phyloP scores from a whole-genome alignment of 306 rosid species.

The Castanospermum australe region DNA sequence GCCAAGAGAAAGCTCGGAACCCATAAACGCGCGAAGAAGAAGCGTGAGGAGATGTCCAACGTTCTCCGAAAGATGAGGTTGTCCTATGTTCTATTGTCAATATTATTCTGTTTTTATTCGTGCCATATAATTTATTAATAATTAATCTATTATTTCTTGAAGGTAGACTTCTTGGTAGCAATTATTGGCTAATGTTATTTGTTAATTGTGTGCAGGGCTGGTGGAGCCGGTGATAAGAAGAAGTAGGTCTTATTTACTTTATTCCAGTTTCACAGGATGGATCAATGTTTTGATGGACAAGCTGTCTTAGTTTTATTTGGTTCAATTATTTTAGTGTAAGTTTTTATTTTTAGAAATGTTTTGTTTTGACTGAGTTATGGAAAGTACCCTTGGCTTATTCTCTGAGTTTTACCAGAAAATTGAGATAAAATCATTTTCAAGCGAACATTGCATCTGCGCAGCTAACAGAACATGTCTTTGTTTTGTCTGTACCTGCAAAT shows the following conservation, averaged over 20 bases:
- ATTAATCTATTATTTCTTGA: neutral
- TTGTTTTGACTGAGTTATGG: conserved; percentile 23
- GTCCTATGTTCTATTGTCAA: neutral
- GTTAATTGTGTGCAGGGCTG: conserved; percentile 56
- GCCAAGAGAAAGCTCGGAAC: conserved; percentile 91
- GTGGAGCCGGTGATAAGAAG: conserved; percentile 87
- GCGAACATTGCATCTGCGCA: neutral
- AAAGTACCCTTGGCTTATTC: neutral
- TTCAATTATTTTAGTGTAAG: neutral
- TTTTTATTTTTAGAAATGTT: conserved; percentile 1
- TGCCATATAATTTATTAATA: neutral
- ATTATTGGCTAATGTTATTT: neutral
- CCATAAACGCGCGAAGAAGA: conserved; percentile 88
- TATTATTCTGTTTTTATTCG: neutral
- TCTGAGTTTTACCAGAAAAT: neutral
- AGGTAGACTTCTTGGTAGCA: neutral
- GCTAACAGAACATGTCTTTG: neutral
- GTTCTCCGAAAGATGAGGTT: conserved; percentile 92
- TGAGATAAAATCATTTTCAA: neutral
- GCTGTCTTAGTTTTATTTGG: conserved; percentile 16
- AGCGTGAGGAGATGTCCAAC: conserved; percentile 91
- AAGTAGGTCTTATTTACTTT: conserved; percentile 34
- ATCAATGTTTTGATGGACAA: conserved; percentile 18
- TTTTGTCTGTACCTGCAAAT: neutral
- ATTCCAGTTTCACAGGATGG: neutral